Evolutionary conservation across 176 grass and related monocot species (phyloP), one percentile per base, ranked within the genome.

Genomic region (Pontederia crassipes): DNA sequence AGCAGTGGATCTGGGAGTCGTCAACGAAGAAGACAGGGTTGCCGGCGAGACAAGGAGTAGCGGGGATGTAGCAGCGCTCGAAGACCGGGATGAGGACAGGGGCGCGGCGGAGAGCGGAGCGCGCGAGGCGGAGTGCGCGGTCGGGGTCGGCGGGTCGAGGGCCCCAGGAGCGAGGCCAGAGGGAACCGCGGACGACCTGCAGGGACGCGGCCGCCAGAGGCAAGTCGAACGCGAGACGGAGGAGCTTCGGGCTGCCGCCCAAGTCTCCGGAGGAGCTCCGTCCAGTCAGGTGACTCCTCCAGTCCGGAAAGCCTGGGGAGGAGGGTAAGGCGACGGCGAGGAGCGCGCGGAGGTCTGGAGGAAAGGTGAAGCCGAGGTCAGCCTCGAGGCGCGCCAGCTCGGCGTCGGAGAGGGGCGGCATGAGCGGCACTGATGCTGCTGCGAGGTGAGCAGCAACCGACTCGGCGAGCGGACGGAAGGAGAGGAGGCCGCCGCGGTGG

Each of bases 1-100:
- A 95, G 79, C 90, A 95, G 68, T 89, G 64, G 10, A 97, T 76
- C 74, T 87, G 73, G 70, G 87, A 80, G 54, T 97, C 92, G 58
- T 81, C 77, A 46, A 97, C 87, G 67, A 80, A 90, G 81, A 97
- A 97, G 0, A 97, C 92, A 3, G 92, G 92, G 58, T 97, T 97
- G 0, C 92, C 92, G 0, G 87, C 92, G 20, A 97, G 87, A 66
- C 72, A 73, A 28, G 83, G 92, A 12, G 62, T 64, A 73, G 83
- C 87, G 63, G 92, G 92, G 12, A 97, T 48, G 28, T 88, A 97
- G 70, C 92, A 91, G 1, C 92, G 84, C 46, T 87, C 92, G 66
- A 97, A 91, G 27, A 97, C 78, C 17, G 92, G 87, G 8, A 88
- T 75, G 8, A 97, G 76, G 17, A 81, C 55, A 20, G 92, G 84